Evolutionary conservation across 164 flowering plant genomes (phyloP).

Genomic region (Nelumbo lutea): DNA sequence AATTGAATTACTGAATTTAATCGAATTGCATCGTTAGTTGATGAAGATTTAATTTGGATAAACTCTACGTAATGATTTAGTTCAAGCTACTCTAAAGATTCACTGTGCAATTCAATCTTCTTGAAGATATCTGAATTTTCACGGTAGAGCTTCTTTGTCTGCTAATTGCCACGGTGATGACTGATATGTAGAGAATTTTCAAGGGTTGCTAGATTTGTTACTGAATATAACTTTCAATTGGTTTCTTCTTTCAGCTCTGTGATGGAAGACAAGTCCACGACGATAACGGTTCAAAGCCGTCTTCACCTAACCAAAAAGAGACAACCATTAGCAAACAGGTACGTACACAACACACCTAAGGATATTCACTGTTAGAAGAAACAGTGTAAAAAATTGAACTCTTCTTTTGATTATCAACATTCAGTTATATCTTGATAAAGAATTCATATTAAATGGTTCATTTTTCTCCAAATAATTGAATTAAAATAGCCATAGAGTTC

Average conservation of each 20-base stretch:
- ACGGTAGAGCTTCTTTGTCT: too few species aligned
- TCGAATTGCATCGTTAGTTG: not conserved
- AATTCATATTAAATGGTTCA: too few species aligned
- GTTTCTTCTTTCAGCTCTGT: conserved; percentile 9
- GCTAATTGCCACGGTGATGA: too few species aligned
- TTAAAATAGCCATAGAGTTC: too few species aligned
- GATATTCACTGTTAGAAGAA: not conserved
- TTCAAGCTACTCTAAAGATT: too few species aligned
- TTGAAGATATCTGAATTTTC: not conserved
- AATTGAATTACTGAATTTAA: not conserved
- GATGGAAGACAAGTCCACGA: conserved; percentile 5
- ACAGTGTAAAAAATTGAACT: not conserved
- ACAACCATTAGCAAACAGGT: conserved; percentile 16
- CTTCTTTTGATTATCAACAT: not conserved
- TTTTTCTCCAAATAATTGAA: too few species aligned
- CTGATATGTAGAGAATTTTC: not conserved
- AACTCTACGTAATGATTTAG: too few species aligned
- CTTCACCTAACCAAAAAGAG: conserved; percentile 20
- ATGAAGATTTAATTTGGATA: too few species aligned
- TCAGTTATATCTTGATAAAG: not conserved
- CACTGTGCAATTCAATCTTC: not conserved
- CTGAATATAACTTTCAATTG: too few species aligned
- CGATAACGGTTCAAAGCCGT: conserved; percentile 8
- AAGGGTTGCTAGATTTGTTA: not conserved
- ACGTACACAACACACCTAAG: not conserved